phyloP scores from a whole-genome alignment of 106 monocot species.

The Allium cepa region DNA sequence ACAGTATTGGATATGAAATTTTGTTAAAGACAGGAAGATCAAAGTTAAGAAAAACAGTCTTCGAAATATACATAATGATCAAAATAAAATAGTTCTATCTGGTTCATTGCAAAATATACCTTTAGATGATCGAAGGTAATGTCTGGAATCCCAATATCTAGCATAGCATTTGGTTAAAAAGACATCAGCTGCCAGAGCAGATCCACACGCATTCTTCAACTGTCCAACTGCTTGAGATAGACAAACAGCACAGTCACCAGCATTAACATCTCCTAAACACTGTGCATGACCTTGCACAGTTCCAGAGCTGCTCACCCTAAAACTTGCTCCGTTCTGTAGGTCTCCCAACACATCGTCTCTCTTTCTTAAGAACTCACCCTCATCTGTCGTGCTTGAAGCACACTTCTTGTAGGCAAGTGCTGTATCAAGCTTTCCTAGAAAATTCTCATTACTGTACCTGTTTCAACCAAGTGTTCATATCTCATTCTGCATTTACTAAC shows the following conservation, averaged over 20 bases:
- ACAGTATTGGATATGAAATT: no score
- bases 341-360: slow-evolving; percentile 70
- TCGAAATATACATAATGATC: no score
- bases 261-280: slow-evolving; percentile 71
- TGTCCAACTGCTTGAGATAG: slow-evolving; percentile 50
- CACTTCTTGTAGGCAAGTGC: slow-evolving; percentile 52
- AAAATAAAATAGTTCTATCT: no score
- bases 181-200: slow-evolving; percentile 59
- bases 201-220: slow-evolving; percentile 60
- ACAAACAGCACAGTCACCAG: slow-evolving; percentile 46
- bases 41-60: no score
- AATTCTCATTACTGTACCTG: slow-evolving; percentile 52
- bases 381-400: slow-evolving; percentile 25
- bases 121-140: slow-evolving; percentile 40
- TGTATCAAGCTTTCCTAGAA: slow-evolving; percentile 53
- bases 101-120: slow-evolving; percentile 15
- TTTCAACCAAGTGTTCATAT: no score
- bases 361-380: slow-evolving; percentile 45
- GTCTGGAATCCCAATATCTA: slow-evolving; percentile 78
- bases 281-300: slow-evolving; percentile 67
- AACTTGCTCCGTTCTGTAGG: slow-evolving; percentile 38
- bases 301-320: slow-evolving; percentile 62
- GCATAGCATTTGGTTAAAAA: slow-evolving; percentile 82
- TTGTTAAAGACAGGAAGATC: no score
- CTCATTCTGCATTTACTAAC: no score